These are phyloP conservation scores for Diutina catenulata DNA, from an alignment of 1,139 yeast species.

Conservation along the genomic window DNA sequence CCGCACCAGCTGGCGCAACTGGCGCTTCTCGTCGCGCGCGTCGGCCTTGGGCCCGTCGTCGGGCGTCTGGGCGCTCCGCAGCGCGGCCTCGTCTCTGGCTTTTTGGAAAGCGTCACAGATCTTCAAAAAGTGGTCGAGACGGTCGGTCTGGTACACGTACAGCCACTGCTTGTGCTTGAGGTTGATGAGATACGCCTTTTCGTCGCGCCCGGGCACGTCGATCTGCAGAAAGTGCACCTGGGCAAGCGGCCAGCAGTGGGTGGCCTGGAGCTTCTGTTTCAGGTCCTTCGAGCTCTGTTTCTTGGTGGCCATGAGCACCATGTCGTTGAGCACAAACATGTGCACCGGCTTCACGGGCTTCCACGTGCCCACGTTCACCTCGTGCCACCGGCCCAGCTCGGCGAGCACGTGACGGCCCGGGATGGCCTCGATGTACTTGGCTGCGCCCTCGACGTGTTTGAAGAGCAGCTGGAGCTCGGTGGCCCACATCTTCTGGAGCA, in stretches of 20 bases:
- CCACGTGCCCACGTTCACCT: conserved; percentile 79
- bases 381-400: conserved; percentile 81
- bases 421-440: conserved; percentile 60
- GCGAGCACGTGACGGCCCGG: conserved; percentile 77
- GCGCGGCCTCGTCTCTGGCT: conserved; percentile 51
- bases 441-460: conserved; percentile 84
- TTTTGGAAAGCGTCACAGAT: conserved; percentile 48
- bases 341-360: conserved; percentile 71
- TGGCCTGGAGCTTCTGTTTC: conserved; percentile 42
- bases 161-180: conserved; percentile 36
- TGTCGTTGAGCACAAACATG: conserved; percentile 67
- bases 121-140: conserved; percentile 45
- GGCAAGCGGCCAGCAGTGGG: conserved; percentile 68
- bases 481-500: conserved; percentile 75
- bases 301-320: conserved; percentile 62
- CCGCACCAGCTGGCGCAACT: conserved; percentile 28
- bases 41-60: not conserved
- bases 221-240: conserved; percentile 45
- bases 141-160: conserved; percentile 56
- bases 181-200: conserved; percentile 30
- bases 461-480: conserved; percentile 60
- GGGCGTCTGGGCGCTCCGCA: conserved; percentile 20
- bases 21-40: conserved; percentile 19
- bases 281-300: conserved; percentile 18
- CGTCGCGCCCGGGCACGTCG: conserved; percentile 14